Evolutionary conservation across 441 rosid genomes (phyloP), one percentile per base, ranked within the genome.

Genomic region (Erysimum cheiri): DNA sequence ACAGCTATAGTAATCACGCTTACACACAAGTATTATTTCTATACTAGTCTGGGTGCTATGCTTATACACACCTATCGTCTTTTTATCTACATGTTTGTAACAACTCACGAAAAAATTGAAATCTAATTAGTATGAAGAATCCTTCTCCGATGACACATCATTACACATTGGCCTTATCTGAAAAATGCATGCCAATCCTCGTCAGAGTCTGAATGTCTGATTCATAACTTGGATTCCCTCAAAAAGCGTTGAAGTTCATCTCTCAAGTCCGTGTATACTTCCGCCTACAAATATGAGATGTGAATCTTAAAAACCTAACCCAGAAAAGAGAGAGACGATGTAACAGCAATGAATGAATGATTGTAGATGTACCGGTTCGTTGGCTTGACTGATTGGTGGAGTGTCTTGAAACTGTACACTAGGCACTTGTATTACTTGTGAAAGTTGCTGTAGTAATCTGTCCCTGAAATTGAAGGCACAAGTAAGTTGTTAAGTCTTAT

Each of bases 191-290:
- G 3, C 5, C 5, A 3, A 24, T 57, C 31, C 37, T 56, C 19
- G 19, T 43, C 40, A 54, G 69, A 62, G 17, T 40, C 57, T 71
- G 56, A 71, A n/a, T n/a, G n/a, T n/a, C n/a, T n/a, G n/a, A n/a
- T 22, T 63, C 69, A 62, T 33, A 71, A 26, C 46, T 52, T 61
- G 44, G 28, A 70, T 19, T 17, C 43, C 74, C 35, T 53, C 24
- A 1, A 22, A 22, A 22, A 22, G 24, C 2, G 24, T 22, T 22
- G 24, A 22, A 22, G 24, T 22, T 2, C 24, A 22, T 22, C 24
- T 22, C 24, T 22, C 24, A 22, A 22, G 24, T 22, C 24, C 24
- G 2, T 22, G 24, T 22, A 22, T 29, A 19, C 37, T 44, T 63
- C 56, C 11, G 6, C 62, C 64, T 62, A 56, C 48, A 43, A 5